A percentile compares a stretch with the other conserved stretches of the same genome.
phyloP scores from a whole-genome alignment of 2,329 filamentous ascomycete genomes.

The Neoascochyta sp. region DNA sequence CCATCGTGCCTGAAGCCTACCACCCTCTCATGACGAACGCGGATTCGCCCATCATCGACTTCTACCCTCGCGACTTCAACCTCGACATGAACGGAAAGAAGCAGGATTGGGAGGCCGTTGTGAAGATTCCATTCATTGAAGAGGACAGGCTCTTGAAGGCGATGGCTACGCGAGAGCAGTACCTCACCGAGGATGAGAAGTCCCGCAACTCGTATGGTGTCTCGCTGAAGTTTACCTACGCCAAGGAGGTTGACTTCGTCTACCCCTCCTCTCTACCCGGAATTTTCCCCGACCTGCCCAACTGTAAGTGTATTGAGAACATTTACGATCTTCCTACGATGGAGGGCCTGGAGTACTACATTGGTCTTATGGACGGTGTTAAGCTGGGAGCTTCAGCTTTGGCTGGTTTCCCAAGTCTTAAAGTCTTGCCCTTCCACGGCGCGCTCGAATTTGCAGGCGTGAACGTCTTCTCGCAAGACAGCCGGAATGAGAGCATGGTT shows the following conservation, averaged over 20 bases:
- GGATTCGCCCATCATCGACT: slow-evolving; percentile 91
- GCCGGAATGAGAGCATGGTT: slow-evolving; percentile 93
- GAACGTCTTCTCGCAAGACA: slow-evolving; percentile 92
- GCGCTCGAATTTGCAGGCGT: slow-evolving; percentile 83
- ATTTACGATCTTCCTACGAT: slow-evolving; percentile 92
- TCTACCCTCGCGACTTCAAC: slow-evolving; percentile 95
- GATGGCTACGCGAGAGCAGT: slow-evolving; percentile 78
- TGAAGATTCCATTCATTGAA: slow-evolving; percentile 98
- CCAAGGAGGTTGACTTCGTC: slow-evolving; percentile 68
- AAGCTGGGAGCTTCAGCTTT: slow-evolving; percentile 79
- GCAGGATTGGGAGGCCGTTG: slow-evolving; percentile 98
- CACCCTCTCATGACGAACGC: slow-evolving; percentile 89
- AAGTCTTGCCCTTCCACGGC: slow-evolving; percentile 79
- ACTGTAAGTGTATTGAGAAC: slow-evolving; percentile 91
- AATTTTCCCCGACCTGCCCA: slow-evolving; percentile 81
- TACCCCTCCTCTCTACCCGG: slow-evolving; percentile 87
- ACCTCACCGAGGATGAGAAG: slow-evolving; percentile 74
- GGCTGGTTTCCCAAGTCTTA: slow-evolving; percentile 88
- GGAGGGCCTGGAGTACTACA: slow-evolving; percentile 80
- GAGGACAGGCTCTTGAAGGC: slow-evolving; percentile 79
- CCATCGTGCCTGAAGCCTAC: slow-evolving; percentile 83
- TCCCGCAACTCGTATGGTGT: slow-evolving; percentile 87
- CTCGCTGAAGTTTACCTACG: slow-evolving; percentile 87
- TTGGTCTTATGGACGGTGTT: slow-evolving; percentile 79
- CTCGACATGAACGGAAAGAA: slow-evolving; percentile 99